Conservation (phyloP, 768 basidiomycete genomes). For the Phylloporus arenicola region DNA sequence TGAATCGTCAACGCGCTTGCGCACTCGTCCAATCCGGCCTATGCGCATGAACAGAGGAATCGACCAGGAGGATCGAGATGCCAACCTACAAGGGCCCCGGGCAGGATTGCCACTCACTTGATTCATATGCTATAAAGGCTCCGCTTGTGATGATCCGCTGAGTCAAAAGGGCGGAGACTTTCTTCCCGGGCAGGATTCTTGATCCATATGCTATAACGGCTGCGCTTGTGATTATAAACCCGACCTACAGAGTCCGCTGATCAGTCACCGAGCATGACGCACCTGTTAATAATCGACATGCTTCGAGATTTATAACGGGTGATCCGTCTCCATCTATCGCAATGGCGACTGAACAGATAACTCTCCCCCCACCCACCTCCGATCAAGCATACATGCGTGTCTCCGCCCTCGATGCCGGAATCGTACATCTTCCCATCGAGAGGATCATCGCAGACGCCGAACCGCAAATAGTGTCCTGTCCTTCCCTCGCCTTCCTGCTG, state of each 20-base stretch:
- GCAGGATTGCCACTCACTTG: no score
- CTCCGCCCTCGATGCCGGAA: conserved; percentile 52
- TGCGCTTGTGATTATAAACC: neutral
- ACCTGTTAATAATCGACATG: neutral
- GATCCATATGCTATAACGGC: no score
- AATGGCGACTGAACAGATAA: neutral
- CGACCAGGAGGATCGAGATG: no score
- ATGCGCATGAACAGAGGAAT: no score
- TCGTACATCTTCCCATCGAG: conserved; percentile 35
- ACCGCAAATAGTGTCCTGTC: conserved; percentile 28
- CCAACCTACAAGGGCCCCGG: no score
- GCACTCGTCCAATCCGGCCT: no score
- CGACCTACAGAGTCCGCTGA: neutral
- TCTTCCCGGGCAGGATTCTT: no score
- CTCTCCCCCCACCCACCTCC: conserved; percentile 8
- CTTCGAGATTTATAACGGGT: no score
- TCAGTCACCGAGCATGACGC: neutral
- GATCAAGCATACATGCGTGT: conserved; percentile 49
- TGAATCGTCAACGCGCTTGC: no score
- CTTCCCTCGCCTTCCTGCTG: conserved; percentile 50
- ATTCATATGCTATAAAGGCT: no score
- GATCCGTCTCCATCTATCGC: neutral
- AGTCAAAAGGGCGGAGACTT: no score
- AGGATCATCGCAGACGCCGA: conserved; percentile 34
- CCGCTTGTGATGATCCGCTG: no score